Percentiles rank a stretch among this genome's conserved stretches.
Evolutionary conservation across 331 rosid genomes (phyloP).

Genomic region (Rhamnella rubrinervis): DNA sequence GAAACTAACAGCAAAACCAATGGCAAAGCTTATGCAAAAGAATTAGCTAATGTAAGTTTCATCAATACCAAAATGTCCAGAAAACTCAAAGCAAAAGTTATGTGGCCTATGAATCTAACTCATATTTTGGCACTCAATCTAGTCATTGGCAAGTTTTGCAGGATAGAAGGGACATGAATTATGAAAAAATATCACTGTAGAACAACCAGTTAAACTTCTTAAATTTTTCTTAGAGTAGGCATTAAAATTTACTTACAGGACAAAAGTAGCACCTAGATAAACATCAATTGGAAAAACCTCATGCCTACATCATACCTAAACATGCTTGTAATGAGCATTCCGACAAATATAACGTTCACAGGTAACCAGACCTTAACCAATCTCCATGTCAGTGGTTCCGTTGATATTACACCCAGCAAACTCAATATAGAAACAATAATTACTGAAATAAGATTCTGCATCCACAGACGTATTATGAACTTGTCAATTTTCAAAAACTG

Average conservation of each 20-base stretch:
- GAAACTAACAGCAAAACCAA: too few species aligned
- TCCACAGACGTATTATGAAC: constrained; percentile 30
- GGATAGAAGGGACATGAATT: too few species aligned
- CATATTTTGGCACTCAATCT: too few species aligned
- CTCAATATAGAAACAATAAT: constrained; percentile 67
- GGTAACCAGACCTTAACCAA: constrained; percentile 96
- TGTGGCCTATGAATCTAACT: too few species aligned
- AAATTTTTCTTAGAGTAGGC: background rate
- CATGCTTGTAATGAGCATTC: constrained; percentile 98
- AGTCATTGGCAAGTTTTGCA: too few species aligned
- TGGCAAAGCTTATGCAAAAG: too few species aligned
- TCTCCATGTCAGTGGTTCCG: constrained; percentile 93
- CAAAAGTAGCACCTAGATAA: background rate
- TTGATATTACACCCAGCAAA: constrained; percentile 70
- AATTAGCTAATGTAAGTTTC: too few species aligned
- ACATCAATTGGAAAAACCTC: constrained; percentile 14
- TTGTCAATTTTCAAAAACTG: constrained; percentile 13
- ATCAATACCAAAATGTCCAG: too few species aligned
- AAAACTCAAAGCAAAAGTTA: too few species aligned
- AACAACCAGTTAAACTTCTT: background rate
- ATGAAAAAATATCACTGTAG: background rate
- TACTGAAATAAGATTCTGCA: constrained; percentile 94
- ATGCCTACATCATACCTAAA: constrained; percentile 64
- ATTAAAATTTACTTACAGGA: background rate
- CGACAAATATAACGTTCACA: constrained; percentile 90